Evolutionary conservation across 2,329 filamentous ascomycete species (phyloP), one percentile per base, ranked within the genome.

Genomic region (Fusarium falciforme): DNA sequence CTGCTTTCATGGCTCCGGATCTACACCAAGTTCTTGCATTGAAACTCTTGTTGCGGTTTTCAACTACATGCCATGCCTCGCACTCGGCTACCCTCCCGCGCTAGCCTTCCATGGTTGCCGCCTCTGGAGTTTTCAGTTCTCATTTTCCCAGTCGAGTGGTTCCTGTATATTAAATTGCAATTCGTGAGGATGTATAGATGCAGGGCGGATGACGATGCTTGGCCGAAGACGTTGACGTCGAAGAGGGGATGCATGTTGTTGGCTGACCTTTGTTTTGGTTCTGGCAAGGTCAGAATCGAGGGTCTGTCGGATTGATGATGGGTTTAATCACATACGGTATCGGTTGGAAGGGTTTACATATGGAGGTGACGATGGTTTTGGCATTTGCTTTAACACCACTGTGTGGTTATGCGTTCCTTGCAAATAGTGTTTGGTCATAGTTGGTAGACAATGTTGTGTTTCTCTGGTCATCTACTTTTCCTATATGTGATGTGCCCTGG

Each of bases 161-260:
- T 68, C 55, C 68, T 69, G 71, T 74, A 74, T 74, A 74, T 74
- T 74, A 74, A 72, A 72, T 54, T 72, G 61, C 61, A 54, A 66
- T 29, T 27, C 22, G 54, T 61, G 35, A 42, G 38, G 54, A n/a
- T 44, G 42, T n/a, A 58, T 61, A n/a, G 52, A 70, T 58, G 29
- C 14, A 27, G 9, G 58, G 31, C 36, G 27, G 47, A 35, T 52
- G 20, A 58, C 33, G 40, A 40, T 52, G n/a, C 36, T 17, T 42
- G 31, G 61, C 25, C 54, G 16, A 33, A 20, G 64, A 61, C 57
- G 40, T 63, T 57, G 55, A 62, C 33, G 35, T 61, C 44, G 35
- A 27, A 57, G 61, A 25, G 61, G 27, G 38, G 29, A 47, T 44
- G 36, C 60, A 61, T 68, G 17, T 49, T 29, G 36, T 40, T 52